Conservation (phyloP, 441 rosid species). For the Adansonia grandidieri region DNA sequence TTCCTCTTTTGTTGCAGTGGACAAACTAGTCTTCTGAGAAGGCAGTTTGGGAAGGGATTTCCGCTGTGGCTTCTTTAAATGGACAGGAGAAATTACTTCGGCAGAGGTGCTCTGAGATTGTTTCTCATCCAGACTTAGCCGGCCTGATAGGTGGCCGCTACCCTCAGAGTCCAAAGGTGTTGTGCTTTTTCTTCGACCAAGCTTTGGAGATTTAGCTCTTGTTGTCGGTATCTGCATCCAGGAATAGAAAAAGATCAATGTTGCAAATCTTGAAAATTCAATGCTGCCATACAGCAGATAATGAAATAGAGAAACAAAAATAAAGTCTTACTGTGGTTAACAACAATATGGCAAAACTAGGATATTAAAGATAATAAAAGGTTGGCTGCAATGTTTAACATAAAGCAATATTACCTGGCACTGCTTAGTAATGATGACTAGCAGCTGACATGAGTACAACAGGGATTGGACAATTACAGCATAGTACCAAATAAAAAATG, state of each 20-base stretch:
- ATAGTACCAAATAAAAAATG: not conserved
- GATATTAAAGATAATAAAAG: not conserved
- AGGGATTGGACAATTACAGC: not conserved
- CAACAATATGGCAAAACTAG: not conserved
- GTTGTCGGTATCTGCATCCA: conserved; percentile 87
- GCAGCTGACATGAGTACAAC: not conserved
- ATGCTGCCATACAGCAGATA: not conserved
- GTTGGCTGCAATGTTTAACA: not conserved
- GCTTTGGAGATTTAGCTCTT: conserved; percentile 98
- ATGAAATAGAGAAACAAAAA: not conserved
- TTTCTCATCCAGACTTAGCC: conserved; percentile 81
- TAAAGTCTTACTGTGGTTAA: not conserved
- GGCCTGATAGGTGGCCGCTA: conserved; percentile 42
- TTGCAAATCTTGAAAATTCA: not conserved
- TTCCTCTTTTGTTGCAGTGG: conserved; percentile 39
- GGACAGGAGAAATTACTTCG: conserved; percentile 56
- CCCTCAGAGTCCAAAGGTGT: conserved; percentile 54
- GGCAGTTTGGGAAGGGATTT: conserved; percentile 94
- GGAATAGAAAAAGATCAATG: conserved; percentile 22
- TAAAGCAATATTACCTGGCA: not conserved
- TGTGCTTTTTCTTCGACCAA: conserved; percentile 79
- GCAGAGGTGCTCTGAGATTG: conserved; percentile 42
- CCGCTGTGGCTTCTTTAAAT: conserved; percentile 65
- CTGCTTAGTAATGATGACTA: not conserved
- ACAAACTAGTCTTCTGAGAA: conserved; percentile 66